Evolutionary conservation across 129 eudicot genomes (phyloP), one percentile per base, ranked within the genome.

Genomic region (Lactuca saligna): DNA sequence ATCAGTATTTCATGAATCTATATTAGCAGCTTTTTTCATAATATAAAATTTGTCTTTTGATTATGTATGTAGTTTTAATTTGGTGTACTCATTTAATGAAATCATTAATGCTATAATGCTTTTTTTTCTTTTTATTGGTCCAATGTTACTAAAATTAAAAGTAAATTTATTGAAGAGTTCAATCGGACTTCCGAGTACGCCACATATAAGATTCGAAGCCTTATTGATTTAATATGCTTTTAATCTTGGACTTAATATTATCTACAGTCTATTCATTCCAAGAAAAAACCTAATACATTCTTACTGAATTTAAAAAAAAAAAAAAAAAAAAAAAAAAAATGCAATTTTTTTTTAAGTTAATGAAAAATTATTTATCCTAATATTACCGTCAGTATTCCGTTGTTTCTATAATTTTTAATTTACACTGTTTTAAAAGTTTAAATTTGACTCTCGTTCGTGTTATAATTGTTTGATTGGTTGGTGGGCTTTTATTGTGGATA

Each of bases 401-500:
- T 42, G 13, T 9, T 42, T 42, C 49, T 42, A 42, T 42, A 42
- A 9, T 9, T 8, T 42, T 25, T 25, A 25, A 25, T 25, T 25
- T 25, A 25, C 29, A 25, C 29, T 25, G 29, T 25, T 25, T 25
- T 25, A 25, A 25, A 25, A 25, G 29, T 25, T 0, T 25, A 14
- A 49, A 20, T 53, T 7, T 67, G 46, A 54, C 17, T 34, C 17
- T 67, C 3, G 0, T 53, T 51, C 51, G 35, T 54, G 62, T n/a
- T 54, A 4, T 34, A 54, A 3, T 25, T n/a, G 14, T 65, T 50
- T 46, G 32, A 14, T 17, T 61, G 3, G 46, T n/a, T 9, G 34
- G 11, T 74, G 39, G 7, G 3, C 17, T 77, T 55, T 37, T 54
- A 6, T 57, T 61, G 20, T 58, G 76, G 76, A 59, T 76, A 91